Evolutionary conservation across 352 stramenopile species (phyloP), one percentile per base, ranked within the genome.

Genomic region (Phytophthora podocarpi): DNA sequence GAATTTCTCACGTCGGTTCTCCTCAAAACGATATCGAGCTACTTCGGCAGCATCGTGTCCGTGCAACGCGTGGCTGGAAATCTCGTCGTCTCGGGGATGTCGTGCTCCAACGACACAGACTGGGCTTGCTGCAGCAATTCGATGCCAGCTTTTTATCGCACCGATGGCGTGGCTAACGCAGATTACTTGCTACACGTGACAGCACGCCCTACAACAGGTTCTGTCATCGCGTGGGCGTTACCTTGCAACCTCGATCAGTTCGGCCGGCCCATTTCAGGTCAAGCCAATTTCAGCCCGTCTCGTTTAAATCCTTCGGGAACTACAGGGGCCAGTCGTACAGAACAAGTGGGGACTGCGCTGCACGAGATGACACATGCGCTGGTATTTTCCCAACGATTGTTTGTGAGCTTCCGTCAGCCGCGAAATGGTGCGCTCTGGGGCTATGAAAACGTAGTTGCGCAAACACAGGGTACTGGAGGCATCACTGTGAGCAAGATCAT

Each of bases 281-380:
- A 95, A 43, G 81, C 85, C 10, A 95, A 95, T 60, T 95, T 95
- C 42, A 82, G 82, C 1, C 86, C 86, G 13, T 71, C 66, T 8
- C 59, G 74, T 0, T 49, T 90, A n/a, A 78, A 93, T 52, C 74
- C 81, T 2, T 60, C 60, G 0, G 67, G 59, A 16, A 71, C 65
- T 12, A 73, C 18, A 15, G 50, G 77, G 2, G 72, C 71, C 0
- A 81, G 73, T 35, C 74, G 82, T 10, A 72, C 76, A 0, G 71
- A 86, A 43, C 85, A 93, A 57, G 72, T 93, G 21, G 80, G 78
- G 13, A 95, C 86, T 9, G 86, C 77, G 2, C 66, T 92, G 0
- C 86, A 95, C 52, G 86, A 95, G 39, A 91, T 93, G 74, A 90
- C 83, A 7, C 86, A 95, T 36, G 86, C 85, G 5, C 70, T 95